Evolutionary conservation across 1,284 basidiomycete genomes (phyloP).

Genomic region (Pseudozyma hubeiensis): DNA sequence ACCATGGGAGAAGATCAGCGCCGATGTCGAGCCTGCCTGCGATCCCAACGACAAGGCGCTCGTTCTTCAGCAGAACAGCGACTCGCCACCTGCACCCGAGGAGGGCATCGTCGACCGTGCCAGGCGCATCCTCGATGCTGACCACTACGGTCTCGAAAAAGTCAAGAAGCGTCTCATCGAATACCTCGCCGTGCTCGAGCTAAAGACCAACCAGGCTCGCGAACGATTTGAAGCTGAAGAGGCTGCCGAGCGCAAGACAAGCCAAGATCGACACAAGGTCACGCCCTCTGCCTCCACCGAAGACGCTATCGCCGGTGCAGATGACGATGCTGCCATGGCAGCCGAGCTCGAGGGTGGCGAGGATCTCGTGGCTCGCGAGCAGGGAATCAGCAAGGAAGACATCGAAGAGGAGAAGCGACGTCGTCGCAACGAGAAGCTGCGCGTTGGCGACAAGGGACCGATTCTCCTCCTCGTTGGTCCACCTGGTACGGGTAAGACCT

Average conservation of each 20-base stretch:
- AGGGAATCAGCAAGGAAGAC: constrained; percentile 41
- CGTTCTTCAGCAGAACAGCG: constrained; percentile 32
- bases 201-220: constrained; percentile 67
- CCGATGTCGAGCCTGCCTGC: constrained; percentile 44
- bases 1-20: constrained; percentile 66
- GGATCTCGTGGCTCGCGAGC: constrained; percentile 31
- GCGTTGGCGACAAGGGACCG: constrained; percentile 74
- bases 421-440: constrained; percentile 48
- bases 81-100: constrained; percentile 10
- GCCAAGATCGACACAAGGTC: constrained; percentile 30
- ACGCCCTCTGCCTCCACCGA: constrained; percentile 35
- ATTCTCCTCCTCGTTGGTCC: constrained; percentile 77
- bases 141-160: constrained; percentile 71
- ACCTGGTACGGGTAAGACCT: constrained; percentile 67
- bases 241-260: constrained; percentile 32
- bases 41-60: constrained; percentile 35
- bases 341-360: constrained; percentile 22
- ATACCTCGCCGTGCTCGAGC: constrained; percentile 70
- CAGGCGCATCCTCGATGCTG: constrained; percentile 68
- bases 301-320: constrained; percentile 17
- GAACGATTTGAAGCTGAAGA: constrained; percentile 58
- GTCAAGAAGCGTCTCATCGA: constrained; percentile 71
- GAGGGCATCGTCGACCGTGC: constrained; percentile 65
- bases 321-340: constrained; percentile 17
- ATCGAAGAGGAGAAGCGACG: constrained; percentile 41